A percentile compares a stretch with the other conserved stretches of the same genome.
Evolutionary conservation across 306 rosid species (phyloP).

Genomic region (Fagus crenata): DNA sequence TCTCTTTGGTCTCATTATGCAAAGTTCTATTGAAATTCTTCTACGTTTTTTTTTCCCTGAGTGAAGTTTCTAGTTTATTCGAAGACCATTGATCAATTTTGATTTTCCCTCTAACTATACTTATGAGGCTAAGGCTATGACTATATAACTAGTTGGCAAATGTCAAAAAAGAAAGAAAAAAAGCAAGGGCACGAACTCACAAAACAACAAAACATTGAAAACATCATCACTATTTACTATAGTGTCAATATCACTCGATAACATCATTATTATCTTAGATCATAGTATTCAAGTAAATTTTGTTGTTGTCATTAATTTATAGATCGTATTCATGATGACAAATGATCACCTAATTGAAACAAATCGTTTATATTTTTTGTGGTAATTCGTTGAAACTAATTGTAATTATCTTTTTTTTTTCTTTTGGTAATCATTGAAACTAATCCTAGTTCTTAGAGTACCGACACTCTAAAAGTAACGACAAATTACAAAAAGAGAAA

Average conservation of each 20-base stretch:
- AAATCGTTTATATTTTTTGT: slow-evolving; percentile 16
- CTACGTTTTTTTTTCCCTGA: too few species aligned
- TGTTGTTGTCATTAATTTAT: slow-evolving; percentile 26
- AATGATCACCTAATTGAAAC: slow-evolving; percentile 26
- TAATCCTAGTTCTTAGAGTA: slow-evolving; percentile 15
- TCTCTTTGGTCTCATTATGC: too few species aligned
- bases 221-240: not conserved
- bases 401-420: not conserved
- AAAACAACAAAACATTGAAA: not conserved
- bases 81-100: too few species aligned
- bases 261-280: not conserved
- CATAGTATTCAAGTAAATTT: slow-evolving; percentile 11
- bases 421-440: not conserved
- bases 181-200: not conserved
- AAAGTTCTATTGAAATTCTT: too few species aligned
- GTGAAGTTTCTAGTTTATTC: too few species aligned
- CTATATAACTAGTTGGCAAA: not conserved
- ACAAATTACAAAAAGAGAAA: not conserved
- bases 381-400: slow-evolving; percentile 20
- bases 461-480: slow-evolving; percentile 21
- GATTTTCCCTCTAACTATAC: too few species aligned
- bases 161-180: not conserved
- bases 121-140: too few species aligned
- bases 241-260: not conserved
- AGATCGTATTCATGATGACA: slow-evolving; percentile 36